Base-by-base conservation (phyloP, 2,329 filamentous ascomycete genomes). In the Endocalyx cinctus region DNA sequence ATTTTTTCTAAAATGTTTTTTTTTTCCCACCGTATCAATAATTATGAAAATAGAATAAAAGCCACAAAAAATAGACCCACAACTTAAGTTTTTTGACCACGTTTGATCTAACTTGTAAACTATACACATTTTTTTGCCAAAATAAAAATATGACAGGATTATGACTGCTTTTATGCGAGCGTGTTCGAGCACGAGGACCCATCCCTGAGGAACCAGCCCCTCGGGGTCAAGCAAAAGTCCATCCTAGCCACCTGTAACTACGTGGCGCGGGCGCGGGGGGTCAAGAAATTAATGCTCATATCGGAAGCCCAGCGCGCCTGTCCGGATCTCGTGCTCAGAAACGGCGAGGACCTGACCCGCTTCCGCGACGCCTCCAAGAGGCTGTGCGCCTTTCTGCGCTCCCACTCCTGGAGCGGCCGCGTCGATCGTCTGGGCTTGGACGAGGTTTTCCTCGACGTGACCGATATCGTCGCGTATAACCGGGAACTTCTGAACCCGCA, bases 241-340 rank as follows among this genome's bases (percentile, higher is more conserved):
- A 95, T 96, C 35, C 72, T 92, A 25, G 87, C 89, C 15, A 94
- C 88, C 5, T 94, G 87, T 72, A 97, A 97, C 63, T 97, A 97
- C 59, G 86, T 85, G 55, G 90, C 90, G 15, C 79, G 90, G 22
- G 67, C 78, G 32, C 73, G 64, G n/a, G 79, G 78, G 34, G 70
- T 89, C 34, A 70, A 75, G 58, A 97, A 98, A 66, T 71, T 97
- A 39, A 88, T 94, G 70, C 74, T 87, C 43, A 79, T 96, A 54
- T 75, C 71, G 33, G 87, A 96, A 42, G 92, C 90, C 4, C 85
- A 77, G 60, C 79, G 72, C 47, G 59, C 81, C 17, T 95, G 88
- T 46, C 88, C 89, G 1, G 86, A 94, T 36, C 74, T 94, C 12
- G 77, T 95, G 32, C 79, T 96, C 30, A 77, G 92, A 23, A 75